Base-by-base conservation (phyloP, 768 basidiomycete species). In the Agaricus bisporus region DNA sequence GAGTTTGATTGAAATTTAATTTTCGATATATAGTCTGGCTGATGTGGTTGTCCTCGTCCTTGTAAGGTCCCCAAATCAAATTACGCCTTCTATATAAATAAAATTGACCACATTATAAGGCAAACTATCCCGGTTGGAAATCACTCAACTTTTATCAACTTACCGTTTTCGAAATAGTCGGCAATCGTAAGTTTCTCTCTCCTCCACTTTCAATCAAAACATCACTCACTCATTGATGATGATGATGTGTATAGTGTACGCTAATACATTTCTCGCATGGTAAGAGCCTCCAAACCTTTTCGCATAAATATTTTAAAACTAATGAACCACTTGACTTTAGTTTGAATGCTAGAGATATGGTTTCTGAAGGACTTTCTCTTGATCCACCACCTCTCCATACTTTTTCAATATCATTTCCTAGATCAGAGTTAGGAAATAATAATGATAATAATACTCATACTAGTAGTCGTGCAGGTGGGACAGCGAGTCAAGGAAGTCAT, bases 121-220 rank as follows among this genome's bases (percentile, higher is more conserved):
- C 52, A 41, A 54, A 47, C 36, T n/a, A 32, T 6, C 32, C 39
- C n/a, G 8, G 22, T 6, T 54, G 44, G 45, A 1, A 26, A 11
- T 15, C 28, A 28, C 45, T 54, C 52, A 54, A 47, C 37, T 54
- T 54, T 41, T 54, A 54, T 29, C 52, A 54, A 32, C 52, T 54
- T 17, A 32, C 52, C 6, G 45, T 54, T 3, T 54, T 47, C n/a
- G 45, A 54, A 11, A 29, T 54, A 4, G 52, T 54, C 10, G 52
- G 52, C 36, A 54, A 54, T 38, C 15, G 52, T 54, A 47, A 29
- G 45, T 41, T n/a, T n/a, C n/a, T n/a, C n/a, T n/a, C 17, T 12
- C 8, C 22, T 18, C 39, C 22, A 22, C 14, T 12, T 32, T 5
- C 10, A 22, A 22, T 14, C 22, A n/a, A n/a, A n/a, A n/a, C n/a